phyloP scores from a whole-genome alignment of 2,329 filamentous ascomycete species.

The Trichoderma brevicompactum region DNA sequence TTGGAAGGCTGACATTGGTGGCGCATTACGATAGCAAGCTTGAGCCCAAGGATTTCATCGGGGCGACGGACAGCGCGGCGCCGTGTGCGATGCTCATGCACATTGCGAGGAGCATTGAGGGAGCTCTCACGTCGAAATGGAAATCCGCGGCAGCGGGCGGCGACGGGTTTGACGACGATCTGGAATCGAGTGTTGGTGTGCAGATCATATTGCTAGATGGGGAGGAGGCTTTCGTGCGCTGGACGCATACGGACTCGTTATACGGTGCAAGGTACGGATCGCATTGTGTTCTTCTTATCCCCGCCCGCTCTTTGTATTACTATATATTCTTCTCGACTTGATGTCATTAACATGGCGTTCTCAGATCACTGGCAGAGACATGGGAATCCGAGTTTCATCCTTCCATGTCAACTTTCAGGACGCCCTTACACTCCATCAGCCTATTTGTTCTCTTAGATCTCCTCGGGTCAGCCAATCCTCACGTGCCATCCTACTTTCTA shows the following conservation, averaged over 20 bases:
- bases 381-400: conserved; percentile 77
- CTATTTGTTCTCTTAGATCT: conserved; percentile 93
- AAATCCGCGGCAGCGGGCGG: conserved; percentile 67
- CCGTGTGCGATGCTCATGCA: conserved; percentile 95
- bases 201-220: conserved; percentile 92
- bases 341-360: not conserved
- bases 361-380: conserved; percentile 71
- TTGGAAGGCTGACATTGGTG: conserved; percentile 80
- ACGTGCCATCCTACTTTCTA: conserved; percentile 82
- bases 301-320: not conserved
- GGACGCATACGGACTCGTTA: conserved; percentile 81
- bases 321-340: not conserved
- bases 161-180: conserved; percentile 49
- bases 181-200: conserved; percentile 80
- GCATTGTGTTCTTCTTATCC: not conserved
- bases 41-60: conserved; percentile 82
- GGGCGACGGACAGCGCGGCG: conserved; percentile 90
- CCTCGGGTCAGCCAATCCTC: conserved; percentile 70
- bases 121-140: conserved; percentile 82
- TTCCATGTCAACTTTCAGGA: conserved; percentile 74
- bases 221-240: conserved; percentile 85
- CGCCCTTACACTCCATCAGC: conserved; percentile 75
- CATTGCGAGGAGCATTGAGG: conserved; percentile 78
- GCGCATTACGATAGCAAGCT: conserved; percentile 93
- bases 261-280: conserved; percentile 76